Percentiles rank a stretch among this genome's conserved stretches.
Conservation (phyloP, 164 flowering plant species). For the Chloranthus sessilifolius region DNA sequence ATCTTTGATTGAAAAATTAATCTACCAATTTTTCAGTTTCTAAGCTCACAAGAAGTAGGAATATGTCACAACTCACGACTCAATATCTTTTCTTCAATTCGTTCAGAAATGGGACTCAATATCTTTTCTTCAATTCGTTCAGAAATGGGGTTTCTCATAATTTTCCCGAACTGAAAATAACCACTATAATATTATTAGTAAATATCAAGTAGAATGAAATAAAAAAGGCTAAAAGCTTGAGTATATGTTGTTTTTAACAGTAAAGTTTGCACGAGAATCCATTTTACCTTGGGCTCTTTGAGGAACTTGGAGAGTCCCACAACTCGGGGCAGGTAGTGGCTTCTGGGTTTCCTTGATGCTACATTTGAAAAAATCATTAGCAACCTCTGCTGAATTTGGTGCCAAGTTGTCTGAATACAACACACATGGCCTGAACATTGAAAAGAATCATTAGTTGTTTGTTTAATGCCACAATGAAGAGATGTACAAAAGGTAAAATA, state of each 20-base stretch:
- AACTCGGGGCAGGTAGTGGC: constrained; percentile 41
- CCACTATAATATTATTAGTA: too few relatives aligned
- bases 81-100: too few relatives aligned
- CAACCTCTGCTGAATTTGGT: constrained; percentile 42
- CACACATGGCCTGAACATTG: constrained; percentile 67
- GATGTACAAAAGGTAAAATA: not conserved
- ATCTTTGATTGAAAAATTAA: too few relatives aligned
- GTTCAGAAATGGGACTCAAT: too few relatives aligned
- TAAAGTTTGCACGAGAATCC: not conserved
- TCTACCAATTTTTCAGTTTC: too few relatives aligned
- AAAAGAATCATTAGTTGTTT: constrained; percentile 5
- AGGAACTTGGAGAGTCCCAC: constrained; percentile 70
- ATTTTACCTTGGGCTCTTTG: constrained; percentile 51
- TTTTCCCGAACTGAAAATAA: too few relatives aligned
- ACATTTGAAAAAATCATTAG: constrained; percentile 66
- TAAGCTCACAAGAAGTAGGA: too few relatives aligned
- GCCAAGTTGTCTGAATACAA: constrained; percentile 55
- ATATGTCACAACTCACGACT: too few relatives aligned
- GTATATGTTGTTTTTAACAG: too few relatives aligned
- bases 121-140: too few relatives aligned
- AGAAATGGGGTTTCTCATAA: too few relatives aligned
- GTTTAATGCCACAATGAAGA: not conserved
- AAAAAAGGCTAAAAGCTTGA: not conserved
- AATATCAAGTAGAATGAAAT: too few relatives aligned
- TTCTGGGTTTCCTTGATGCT: constrained; percentile 60